These are phyloP conservation scores for Chaetomium fimeti DNA, from an alignment of 495 filamentous ascomycete genomes.

Conservation along the genomic window DNA sequence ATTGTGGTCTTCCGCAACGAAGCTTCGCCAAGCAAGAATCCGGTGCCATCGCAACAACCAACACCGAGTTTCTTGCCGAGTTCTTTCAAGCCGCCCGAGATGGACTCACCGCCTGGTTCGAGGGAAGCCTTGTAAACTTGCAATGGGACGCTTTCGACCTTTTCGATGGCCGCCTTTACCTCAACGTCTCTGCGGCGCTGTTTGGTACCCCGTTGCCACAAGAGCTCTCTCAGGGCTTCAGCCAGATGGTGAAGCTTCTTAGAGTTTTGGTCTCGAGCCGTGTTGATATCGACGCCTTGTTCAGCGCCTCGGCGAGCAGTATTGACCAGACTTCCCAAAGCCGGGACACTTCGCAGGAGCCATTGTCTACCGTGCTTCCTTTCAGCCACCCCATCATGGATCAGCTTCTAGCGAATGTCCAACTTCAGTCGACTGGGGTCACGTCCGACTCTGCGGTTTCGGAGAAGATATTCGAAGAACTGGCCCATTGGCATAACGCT, in stretches of 20 bases:
- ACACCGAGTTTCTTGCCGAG: not conserved
- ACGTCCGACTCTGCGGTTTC: not conserved
- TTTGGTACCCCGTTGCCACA: not conserved
- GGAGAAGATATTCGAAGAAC: conserved; percentile 54
- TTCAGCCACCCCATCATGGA: conserved; percentile 2
- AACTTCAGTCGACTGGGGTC: not conserved
- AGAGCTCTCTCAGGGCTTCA: not conserved
- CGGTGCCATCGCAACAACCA: not conserved
- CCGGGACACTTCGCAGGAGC: not conserved
- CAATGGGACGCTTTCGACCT: conserved; percentile 1
- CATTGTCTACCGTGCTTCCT: not conserved
- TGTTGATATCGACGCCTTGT: not conserved
- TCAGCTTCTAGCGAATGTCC: not conserved
- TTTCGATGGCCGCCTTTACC: not conserved
- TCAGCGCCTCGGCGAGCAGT: not conserved
- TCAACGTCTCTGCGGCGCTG: not conserved
- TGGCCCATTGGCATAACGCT: conserved; percentile 65
- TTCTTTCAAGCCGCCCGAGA: not conserved
- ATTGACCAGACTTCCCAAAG: not conserved
- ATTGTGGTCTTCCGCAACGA: not conserved
- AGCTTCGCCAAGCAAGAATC: conserved; percentile 1
- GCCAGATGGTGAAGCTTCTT: not conserved
- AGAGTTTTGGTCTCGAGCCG: not conserved
- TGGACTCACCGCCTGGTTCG: not conserved
- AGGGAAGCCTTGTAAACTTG: not conserved